A percentile compares a stretch with the other conserved stretches of the same genome.
These are phyloP conservation scores for Termitomyces sp. DNA, from an alignment of 768 basidiomycete genomes.

Conservation along the genomic window DNA sequence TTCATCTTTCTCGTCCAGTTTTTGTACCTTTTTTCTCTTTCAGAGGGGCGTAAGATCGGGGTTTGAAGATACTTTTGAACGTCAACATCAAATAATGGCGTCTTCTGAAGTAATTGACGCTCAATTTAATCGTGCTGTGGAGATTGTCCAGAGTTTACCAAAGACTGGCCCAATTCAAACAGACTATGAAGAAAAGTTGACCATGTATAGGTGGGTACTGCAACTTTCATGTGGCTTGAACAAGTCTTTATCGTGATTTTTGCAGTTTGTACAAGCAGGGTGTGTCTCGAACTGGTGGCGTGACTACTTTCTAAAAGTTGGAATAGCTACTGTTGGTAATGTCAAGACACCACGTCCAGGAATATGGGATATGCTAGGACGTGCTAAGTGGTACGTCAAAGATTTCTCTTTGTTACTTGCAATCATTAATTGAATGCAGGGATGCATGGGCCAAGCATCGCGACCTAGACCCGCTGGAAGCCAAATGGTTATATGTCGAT, in stretches of 20 bases:
- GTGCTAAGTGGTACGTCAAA: slow-evolving; percentile 82
- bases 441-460: slow-evolving; percentile 95
- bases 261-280: slow-evolving; percentile 90
- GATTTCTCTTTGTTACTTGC: not conserved
- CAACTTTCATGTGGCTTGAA: not conserved
- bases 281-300: slow-evolving; percentile 22
- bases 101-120: slow-evolving; percentile 66
- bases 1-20: not conserved
- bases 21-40: not conserved
- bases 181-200: slow-evolving; percentile 90
- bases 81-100: slow-evolving; percentile 37
- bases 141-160: slow-evolving; percentile 88
- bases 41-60: not conserved
- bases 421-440: slow-evolving; percentile 37
- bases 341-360: slow-evolving; percentile 75
- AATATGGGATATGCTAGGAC: slow-evolving; percentile 85
- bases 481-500: slow-evolving; percentile 88
- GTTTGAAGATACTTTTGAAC: slow-evolving; percentile 1
- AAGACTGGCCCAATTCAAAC: slow-evolving; percentile 96
- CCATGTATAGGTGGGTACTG: slow-evolving; percentile 76
- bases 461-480: slow-evolving; percentile 71
- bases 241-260: not conserved
- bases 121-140: slow-evolving; percentile 91
- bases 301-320: slow-evolving; percentile 5
- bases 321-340: slow-evolving; percentile 79